Conservation (phyloP, 2,329 filamentous ascomycete genomes). For the Teratosphaeria gauchensis region DNA sequence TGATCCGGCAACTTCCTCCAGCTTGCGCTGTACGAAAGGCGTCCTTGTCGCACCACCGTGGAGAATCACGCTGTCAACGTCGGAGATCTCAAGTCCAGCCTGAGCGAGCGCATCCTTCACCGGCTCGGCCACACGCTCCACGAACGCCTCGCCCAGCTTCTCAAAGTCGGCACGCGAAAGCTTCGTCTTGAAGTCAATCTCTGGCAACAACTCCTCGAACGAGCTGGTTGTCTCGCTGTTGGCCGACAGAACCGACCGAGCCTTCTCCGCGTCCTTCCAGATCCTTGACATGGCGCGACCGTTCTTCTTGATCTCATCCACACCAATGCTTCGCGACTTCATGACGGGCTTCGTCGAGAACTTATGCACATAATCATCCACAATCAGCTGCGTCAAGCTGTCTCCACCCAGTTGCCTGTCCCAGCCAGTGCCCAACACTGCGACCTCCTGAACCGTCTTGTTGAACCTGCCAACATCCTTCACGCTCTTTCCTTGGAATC, state of each 20-base stretch:
- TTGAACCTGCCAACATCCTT: slow-evolving; percentile 91
- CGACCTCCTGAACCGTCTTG: slow-evolving; percentile 94
- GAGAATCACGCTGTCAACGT: slow-evolving; percentile 84
- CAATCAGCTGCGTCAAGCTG: slow-evolving; percentile 73
- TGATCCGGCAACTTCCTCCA: slow-evolving; percentile 65
- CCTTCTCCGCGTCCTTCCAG: slow-evolving; percentile 81
- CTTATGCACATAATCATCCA: slow-evolving; percentile 77
- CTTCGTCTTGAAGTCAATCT: slow-evolving; percentile 90
- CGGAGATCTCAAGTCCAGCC: slow-evolving; percentile 61
- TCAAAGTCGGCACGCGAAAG: slow-evolving; percentile 73
- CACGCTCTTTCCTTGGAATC: slow-evolving; percentile 77
- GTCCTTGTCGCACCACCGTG: slow-evolving; percentile 85
- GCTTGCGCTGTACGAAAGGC: slow-evolving; percentile 83
- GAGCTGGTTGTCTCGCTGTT: slow-evolving; percentile 71
- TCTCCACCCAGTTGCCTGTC: slow-evolving; percentile 86
- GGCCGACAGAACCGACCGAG: slow-evolving; percentile 84
- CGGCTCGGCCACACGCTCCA: slow-evolving; percentile 57
- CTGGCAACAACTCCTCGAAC: slow-evolving; percentile 85
- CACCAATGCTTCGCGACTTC: slow-evolving; percentile 53
- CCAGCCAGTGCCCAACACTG: slow-evolving; percentile 78
- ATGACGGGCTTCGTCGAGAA: slow-evolving; percentile 59
- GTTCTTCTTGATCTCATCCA: slow-evolving; percentile 58
- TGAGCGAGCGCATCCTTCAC: slow-evolving; percentile 65
- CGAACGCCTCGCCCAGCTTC: slow-evolving; percentile 58
- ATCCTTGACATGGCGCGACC: slow-evolving; percentile 81